Base-by-base conservation (phyloP, 495 filamentous ascomycete species). In the Cryomyces antarcticus region DNA sequence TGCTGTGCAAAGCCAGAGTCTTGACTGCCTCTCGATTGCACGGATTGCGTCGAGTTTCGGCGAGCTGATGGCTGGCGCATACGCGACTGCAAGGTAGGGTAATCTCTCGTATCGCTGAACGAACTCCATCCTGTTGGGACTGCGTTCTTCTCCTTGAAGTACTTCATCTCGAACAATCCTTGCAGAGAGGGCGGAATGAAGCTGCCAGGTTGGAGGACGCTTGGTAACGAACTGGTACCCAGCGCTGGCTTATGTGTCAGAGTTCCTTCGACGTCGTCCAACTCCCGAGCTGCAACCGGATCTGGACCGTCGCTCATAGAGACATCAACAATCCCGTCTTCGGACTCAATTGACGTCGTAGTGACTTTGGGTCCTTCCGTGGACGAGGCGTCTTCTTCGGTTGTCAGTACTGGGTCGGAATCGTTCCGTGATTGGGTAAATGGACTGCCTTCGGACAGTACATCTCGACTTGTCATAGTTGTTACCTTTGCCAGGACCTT, bases 321-420 rank as follows among this genome's bases (percentile, higher is more conserved):
- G 24, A 97, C 76, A 54, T 95, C 80, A 4, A 96, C 83, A 48
- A 93, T 74, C 40, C 81, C 83, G 48, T 94, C 86, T 57, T 94
- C 88, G 5, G 82, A 84, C 48, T 86, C 78, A 7, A 93, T 74
- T 6, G 85, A 93, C 0, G 64, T 65, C 17, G 80, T 77, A 48
- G 80, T 69, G 39, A 93, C 66, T 49, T 75, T 77, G 5, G 72
- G 69, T 47, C 80, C 81, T 11, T 68, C 72, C 3, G 75, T 67
- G 10, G 73, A 81, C 45, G 80, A 72, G 1, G 69, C 73, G 56
- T 89, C 84, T 17, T 85, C 85, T 31, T 75, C 70, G 28, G 70
- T 77, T 39, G 75, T 76, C 5, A 82, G 64, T 28, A 86, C 70
- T 10, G 78, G 69, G 50, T 92, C 84, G 0, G 74, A 70, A 47